phyloP scores from a whole-genome alignment of 768 basidiomycete species.

The Leccinum longicurvipes region DNA sequence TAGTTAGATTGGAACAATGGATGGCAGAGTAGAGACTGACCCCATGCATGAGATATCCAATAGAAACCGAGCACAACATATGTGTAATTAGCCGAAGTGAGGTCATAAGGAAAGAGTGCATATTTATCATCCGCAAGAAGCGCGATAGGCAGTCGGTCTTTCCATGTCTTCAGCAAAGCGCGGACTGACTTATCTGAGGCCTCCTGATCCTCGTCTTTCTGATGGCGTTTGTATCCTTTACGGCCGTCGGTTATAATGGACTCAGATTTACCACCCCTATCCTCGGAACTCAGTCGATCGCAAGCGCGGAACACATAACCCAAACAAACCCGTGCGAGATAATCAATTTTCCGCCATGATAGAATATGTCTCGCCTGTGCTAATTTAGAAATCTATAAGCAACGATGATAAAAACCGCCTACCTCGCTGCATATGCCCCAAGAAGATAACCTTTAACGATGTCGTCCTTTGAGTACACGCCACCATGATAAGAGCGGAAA shows the following conservation, averaged over 20 bases:
- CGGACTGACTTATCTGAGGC: slow-evolving; percentile 68
- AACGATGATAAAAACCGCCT: slow-evolving; percentile 12
- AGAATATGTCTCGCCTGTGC: slow-evolving; percentile 65
- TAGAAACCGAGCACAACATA: slow-evolving; percentile 60
- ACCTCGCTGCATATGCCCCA: slow-evolving; percentile 68
- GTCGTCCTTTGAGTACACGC: slow-evolving; percentile 64
- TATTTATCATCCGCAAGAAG: slow-evolving; percentile 77
- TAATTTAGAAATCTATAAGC: slow-evolving; percentile 11
- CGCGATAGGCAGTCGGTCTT: slow-evolving; percentile 55
- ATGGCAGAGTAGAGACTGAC: slow-evolving; percentile 6
- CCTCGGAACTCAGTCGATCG: neutral
- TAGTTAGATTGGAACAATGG: slow-evolving; percentile 14
- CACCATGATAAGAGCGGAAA: slow-evolving; percentile 69
- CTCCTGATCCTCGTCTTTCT: slow-evolving; percentile 60
- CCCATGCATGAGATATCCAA: slow-evolving; percentile 62
- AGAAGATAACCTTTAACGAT: slow-evolving; percentile 74
- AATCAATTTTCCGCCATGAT: slow-evolving; percentile 63
- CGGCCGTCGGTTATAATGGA: slow-evolving; percentile 43
- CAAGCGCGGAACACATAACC: neutral
- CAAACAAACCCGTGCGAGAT: slow-evolving; percentile 76
- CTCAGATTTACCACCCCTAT: slow-evolving; percentile 68
- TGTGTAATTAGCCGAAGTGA: slow-evolving; percentile 45
- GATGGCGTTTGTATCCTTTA: slow-evolving; percentile 38
- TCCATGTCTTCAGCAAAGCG: slow-evolving; percentile 59
- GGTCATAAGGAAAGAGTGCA: slow-evolving; percentile 66